Percentiles rank a stretch among this genome's conserved stretches.
Conservation (phyloP, 2,329 filamentous ascomycete genomes). For the Cytospora chrysosperma region DNA sequence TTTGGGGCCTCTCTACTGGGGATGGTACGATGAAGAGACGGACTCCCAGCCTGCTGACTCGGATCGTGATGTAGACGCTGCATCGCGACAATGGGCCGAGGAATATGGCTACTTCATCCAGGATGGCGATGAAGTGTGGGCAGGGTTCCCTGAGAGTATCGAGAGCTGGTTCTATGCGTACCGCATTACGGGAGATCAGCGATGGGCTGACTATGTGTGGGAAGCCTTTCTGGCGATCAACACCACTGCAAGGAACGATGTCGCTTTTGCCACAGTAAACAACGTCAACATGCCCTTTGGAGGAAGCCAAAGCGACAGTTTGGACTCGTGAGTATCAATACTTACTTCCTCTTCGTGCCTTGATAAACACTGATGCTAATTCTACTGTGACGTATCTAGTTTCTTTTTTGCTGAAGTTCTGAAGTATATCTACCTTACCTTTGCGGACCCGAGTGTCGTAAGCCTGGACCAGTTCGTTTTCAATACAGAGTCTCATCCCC, state of each 20-base stretch:
- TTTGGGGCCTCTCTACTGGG: constrained; percentile 10
- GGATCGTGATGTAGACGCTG: constrained; percentile 10
- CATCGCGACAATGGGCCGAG: constrained; percentile 9
- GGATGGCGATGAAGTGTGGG: constrained; percentile 11
- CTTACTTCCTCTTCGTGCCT: neutral
- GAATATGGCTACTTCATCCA: constrained; percentile 14
- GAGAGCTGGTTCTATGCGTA: constrained; percentile 21
- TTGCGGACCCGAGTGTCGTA: constrained; percentile 13
- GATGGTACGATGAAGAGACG: constrained; percentile 11
- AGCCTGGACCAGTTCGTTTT: constrained; percentile 14
- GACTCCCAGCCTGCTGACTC: constrained; percentile 8
- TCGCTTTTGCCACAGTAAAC: constrained; percentile 12
- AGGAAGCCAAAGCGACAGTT: constrained; percentile 11
- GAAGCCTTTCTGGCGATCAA: constrained; percentile 13
- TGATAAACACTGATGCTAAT: neutral
- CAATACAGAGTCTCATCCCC: constrained; percentile 13
- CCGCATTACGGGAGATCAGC: constrained; percentile 12
- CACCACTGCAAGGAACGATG: constrained; percentile 14
- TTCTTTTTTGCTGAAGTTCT: constrained; percentile 18
- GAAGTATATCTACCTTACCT: constrained; percentile 12
- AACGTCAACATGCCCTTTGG: constrained; percentile 19
- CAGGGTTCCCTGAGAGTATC: constrained; percentile 12
- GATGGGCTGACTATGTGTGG: constrained; percentile 17
- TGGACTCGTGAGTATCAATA: constrained; percentile 8
- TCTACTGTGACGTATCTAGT: neutral